Base-by-base conservation (phyloP, 2,329 filamentous ascomycete genomes). In the Diplodia mutila region DNA sequence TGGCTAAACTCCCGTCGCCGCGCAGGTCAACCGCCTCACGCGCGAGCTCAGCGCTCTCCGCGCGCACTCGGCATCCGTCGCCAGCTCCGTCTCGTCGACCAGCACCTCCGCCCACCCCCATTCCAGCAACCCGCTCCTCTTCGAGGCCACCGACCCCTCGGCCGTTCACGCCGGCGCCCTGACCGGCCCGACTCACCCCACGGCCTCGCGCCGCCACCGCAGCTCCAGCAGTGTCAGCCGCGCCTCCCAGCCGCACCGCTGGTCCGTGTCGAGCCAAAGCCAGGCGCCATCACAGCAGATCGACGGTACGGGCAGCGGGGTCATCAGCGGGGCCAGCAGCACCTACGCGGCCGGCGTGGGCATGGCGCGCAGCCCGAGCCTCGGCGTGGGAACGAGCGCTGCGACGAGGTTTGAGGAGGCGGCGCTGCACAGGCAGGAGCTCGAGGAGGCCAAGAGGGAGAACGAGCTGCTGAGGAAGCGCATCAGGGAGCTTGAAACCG, bases 1-100 rank as follows among this genome's bases (percentile, higher is more conserved):
- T 32, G 3, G 14, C 34, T 67, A 46, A 61, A 23, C 23, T 16
- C 9, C 25, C 14, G 12, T 53, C 54, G 12, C 21, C 23, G 16
- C 37, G 49, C 75, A 94, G 92, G 92, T 97, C 69, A 98, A 98
- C 81, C 92, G 94, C 39, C 85, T 98, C 37, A 97, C 92, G 0
- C 91, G 94, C 67, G 94, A 98, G 77, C 88, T 98, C 42, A 90
- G 90, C 18, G 84, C 93, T 64, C 88, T 98, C n/a, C 91, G 94
- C 68, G 86, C 88, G 27, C 87, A 87, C 75, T 87, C 87, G 9
- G 85, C 86, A 6, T 89, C 86, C 1, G 87, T 89, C 32, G 86
- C 86, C 59, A 89, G 86, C 52, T 68, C 66, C 29, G 57, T 61
- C 48, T 78, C 85, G 11, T 87, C 85, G n/a, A 85, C 85, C 11